phyloP scores from a whole-genome alignment of 495 filamentous ascomycete genomes.

The Entonaema liquescens region DNA sequence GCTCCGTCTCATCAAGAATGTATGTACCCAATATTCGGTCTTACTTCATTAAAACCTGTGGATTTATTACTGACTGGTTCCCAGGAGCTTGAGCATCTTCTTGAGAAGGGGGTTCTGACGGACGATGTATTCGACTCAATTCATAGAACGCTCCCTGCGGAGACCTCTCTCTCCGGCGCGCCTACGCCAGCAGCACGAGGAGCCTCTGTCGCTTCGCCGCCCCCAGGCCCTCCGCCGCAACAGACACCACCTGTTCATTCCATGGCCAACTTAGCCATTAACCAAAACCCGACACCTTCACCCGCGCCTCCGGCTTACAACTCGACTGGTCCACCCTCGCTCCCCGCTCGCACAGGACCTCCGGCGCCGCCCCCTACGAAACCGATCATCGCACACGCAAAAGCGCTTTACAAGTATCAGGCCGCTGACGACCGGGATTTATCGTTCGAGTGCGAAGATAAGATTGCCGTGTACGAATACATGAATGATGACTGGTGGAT shows the following conservation, averaged over 20 bases:
- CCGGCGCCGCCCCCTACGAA: constrained; percentile 60
- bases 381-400: constrained; percentile 72
- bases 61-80: constrained; percentile 10
- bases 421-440: constrained; percentile 82
- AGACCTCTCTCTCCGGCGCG: constrained; percentile 63
- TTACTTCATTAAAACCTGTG: not conserved
- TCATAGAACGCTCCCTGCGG: constrained; percentile 74
- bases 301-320: constrained; percentile 57
- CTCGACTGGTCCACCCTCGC: constrained; percentile 62
- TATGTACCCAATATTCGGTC: constrained; percentile 46
- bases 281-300: constrained; percentile 40
- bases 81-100: constrained; percentile 91
- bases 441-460: constrained; percentile 76
- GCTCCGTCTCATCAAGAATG: constrained; percentile 84
- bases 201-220: constrained; percentile 40
- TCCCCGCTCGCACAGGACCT: constrained; percentile 61
- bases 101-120: constrained; percentile 78
- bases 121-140: constrained; percentile 75
- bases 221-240: constrained; percentile 46
- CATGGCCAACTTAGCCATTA: constrained; percentile 56
- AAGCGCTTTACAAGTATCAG: constrained; percentile 83
- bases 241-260: constrained; percentile 52
- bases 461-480: constrained; percentile 81
- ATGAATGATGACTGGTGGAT: constrained; percentile 98
- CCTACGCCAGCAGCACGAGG: constrained; percentile 51